These are phyloP conservation scores for Emmonsiellopsis sp. DNA, from an alignment of 2,329 filamentous ascomycete species.

Conservation along the genomic window DNA sequence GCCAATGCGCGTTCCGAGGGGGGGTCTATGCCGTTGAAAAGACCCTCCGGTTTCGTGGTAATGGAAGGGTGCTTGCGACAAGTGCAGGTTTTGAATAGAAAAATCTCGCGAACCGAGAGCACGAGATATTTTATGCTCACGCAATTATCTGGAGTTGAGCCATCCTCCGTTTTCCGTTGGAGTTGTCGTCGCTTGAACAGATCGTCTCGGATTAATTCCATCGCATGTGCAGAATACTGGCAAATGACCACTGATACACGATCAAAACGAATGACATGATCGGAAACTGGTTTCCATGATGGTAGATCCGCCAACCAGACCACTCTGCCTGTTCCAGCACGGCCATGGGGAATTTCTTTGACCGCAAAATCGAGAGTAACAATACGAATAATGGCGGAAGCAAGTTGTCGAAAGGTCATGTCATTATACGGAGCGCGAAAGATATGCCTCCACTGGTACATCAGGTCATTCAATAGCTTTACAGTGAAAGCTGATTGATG, in stretches of 20 bases:
- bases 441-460: conserved; percentile 9
- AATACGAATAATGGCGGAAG: conserved; percentile 7
- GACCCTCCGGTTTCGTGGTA: conserved; percentile 11
- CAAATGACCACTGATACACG: conserved; percentile 2
- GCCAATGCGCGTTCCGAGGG: conserved; percentile 13
- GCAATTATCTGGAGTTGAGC: background rate
- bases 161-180: background rate
- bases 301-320: conserved; percentile 4
- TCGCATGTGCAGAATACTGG: conserved; percentile 2
- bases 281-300: conserved; percentile 4
- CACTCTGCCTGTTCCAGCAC: background rate
- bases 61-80: conserved; percentile 6
- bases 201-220: conserved; percentile 9
- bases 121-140: conserved; percentile 14
- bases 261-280: conserved; percentile 1
- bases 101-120: conserved; percentile 13
- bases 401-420: conserved; percentile 8
- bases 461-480: conserved; percentile 6
- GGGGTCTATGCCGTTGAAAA: conserved; percentile 13
- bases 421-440: conserved; percentile 7
- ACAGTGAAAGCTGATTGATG: conserved; percentile 1
- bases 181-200: conserved; percentile 1
- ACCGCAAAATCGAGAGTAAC: conserved; percentile 7
- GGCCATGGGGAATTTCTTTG: background rate
- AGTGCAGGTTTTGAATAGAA: conserved; percentile 11